Evolutionary conservation across 192 early-diverging fungal species (phyloP), one percentile per base, ranked within the genome.

Genomic region (Coemansia sp.): DNA sequence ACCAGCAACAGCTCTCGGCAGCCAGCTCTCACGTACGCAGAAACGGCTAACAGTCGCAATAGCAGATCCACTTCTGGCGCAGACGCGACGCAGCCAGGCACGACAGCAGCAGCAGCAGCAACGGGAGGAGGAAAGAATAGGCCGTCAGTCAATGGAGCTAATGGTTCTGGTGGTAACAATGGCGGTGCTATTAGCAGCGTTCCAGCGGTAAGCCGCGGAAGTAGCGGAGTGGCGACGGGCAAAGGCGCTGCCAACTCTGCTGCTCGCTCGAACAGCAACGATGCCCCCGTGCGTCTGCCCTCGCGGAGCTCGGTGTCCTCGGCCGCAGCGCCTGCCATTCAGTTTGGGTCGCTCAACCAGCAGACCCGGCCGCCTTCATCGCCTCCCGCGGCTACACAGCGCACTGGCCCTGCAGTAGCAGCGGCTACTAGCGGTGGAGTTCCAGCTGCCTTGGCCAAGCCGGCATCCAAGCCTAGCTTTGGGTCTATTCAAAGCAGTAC

Each of bases 271-370:
- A 68, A 56, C 35, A 63, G 66, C 44, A 61, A 63, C 32, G 70
- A 79, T 10, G 55, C 66, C 3, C 66, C 76, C 14, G 76, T 79
- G 53, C 70, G 76, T 18, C 60, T 79, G 52, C 76, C 76, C 6
- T 64, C 61, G 14, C 58, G 76, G 17, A 79, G 69, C 59, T 68
- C 66, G 27, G 76, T 72, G 12, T 61, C 66, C 3, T 60, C 70
- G 35, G 58, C 56, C 0, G 39, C 59, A 7, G 48, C 68, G 21
- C 62, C 79, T 9, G 62, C 69, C 29, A 78, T 82, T 37, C 80
- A 82, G 68, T 82, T 82, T 63, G 80, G 80, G n/a, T 74, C 80
- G 41, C 61, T 82, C 29, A 73, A 74, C 68, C 70, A 80, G 64
- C 67, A 77, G 50, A 35, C 67, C 1, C 70, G 71, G 50, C 38